phyloP scores from a whole-genome alignment of 495 filamentous ascomycete genomes.

The Penicillium arizonense region DNA sequence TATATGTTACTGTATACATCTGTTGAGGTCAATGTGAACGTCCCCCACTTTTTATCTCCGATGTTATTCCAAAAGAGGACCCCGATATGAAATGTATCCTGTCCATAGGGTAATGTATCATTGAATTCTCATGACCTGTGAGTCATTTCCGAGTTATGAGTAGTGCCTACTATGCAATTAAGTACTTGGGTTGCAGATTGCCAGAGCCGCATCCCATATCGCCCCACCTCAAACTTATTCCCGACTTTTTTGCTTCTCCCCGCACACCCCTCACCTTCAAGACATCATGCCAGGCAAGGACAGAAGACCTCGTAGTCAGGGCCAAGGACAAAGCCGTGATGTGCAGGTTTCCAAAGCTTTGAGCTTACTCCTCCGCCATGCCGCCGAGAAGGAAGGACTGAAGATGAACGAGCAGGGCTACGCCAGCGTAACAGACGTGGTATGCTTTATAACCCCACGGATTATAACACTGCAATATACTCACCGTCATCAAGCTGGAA shows the following conservation, averaged over 20 bases:
- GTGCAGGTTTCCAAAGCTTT: constrained; percentile 77
- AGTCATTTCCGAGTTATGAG: too few species aligned
- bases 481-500: constrained; percentile 50
- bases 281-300: constrained; percentile 8
- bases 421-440: constrained; percentile 72
- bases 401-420: constrained; percentile 76
- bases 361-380: constrained; percentile 77
- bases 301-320: constrained; percentile 9
- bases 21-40: too few species aligned
- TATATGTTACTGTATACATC: too few species aligned
- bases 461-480: neutral
- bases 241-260: neutral
- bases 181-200: too few species aligned
- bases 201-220: too few species aligned
- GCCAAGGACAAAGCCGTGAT: constrained; percentile 44
- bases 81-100: too few species aligned
- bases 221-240: neutral
- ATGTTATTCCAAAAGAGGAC: too few species aligned
- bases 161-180: too few species aligned
- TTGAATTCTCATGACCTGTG: too few species aligned
- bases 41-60: too few species aligned
- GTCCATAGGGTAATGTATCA: too few species aligned
- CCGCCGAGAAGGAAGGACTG: constrained; percentile 74
- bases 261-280: neutral
- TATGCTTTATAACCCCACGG: constrained; percentile 40